Evolutionary conservation across 371 early-diverging fungal species (phyloP), one percentile per base, ranked within the genome.

Genomic region (Mucor velutinosus): DNA sequence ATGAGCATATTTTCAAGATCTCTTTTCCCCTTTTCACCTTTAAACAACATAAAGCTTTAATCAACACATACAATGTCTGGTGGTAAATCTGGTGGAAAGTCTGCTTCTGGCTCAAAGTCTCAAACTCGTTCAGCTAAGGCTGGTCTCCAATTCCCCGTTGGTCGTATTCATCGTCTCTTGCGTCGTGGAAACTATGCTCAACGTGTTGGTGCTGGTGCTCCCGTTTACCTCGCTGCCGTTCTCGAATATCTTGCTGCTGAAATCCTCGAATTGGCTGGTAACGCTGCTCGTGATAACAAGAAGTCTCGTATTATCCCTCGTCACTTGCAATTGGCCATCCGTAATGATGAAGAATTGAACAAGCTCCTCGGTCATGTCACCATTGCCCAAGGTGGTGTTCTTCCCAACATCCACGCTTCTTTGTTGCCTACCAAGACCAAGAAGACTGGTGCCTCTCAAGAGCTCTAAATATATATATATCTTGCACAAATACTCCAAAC

Each of bases 161-260:
- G 95, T 79, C 95, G 97, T 93, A 92, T 97, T 77, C 96, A 97
- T 85, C 93, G 96, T 90, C 90, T 93, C 64, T 87, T 97, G 69
- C 92, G 96, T 78, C 93, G 93, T 85, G 96, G 96, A 71, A 95
- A 95, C 92, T 96, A 96, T 80, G 95, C 96, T 69, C 94, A 93
- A 80, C 93, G 96, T 87, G 90, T 96, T 65, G 95, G 94, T 84
- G 94, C 95, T 74, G 93, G 94, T 85, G 95, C 96, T 64, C 95
- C 95, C 76, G 96, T 96, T 76, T 97, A 95, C 86, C 85, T 96
- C 53, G 96, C 97, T 68, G 95, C 97, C 68, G 96, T 96, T 60
- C 91, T 97, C 70, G 96, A 96, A 86, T 97, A 97, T 87, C 87
- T 97, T 74, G 92, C 93, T 76, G 97, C 97, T 79, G 98, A 97